Base-by-base conservation (phyloP, 495 filamentous ascomycete genomes). In the Neurospora sp. region DNA sequence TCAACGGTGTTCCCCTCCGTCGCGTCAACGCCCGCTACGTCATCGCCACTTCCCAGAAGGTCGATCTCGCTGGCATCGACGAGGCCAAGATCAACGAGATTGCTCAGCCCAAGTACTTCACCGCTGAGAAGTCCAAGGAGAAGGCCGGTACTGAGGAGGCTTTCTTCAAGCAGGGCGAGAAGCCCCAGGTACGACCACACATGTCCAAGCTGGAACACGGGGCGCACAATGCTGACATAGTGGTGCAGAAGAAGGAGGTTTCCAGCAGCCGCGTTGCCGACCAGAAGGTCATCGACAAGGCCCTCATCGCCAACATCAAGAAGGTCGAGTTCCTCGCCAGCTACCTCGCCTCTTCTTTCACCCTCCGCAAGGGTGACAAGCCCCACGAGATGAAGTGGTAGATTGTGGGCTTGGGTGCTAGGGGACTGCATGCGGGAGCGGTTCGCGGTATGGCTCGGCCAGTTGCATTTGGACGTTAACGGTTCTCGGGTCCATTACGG, bases 1-100 rank as follows among this genome's bases (percentile, higher is more conserved):
- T 98, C 88, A 99, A 99, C 87, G 96, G 96, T 85, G 96, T 99
- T 75, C 96, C 96, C 75, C 92, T 99, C 80, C 91, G 96, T 84
- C 90, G 96, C 85, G 96, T 99, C 81, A 99, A 99, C 88, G 86
- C 95, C 79, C 91, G 96, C 88, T 99, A 98, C 86, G 96, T 99
- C 76, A 98, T 98, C 84, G 95, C 94, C 81, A 99, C 96, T 78
- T 96, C 92, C 80, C 91, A 90, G 79, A 92, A 91, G 84, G 89
- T 99, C 77, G 92, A 97, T 82, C 84, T 98, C 72, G 83, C 88
- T 79, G 93, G 93, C 82, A 84, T 98, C 80, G 93, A 97, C 85
- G 80, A 87, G 80, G 88, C 88, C 81, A 91, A 92, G 81, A 80
- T 98, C 77, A 91, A 97, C 83, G 95, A 97, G 89, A 88, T 94